Evolutionary conservation across 495 filamentous ascomycete species (phyloP), one percentile per base, ranked within the genome.

Genomic region (Jackrogersella minutella): DNA sequence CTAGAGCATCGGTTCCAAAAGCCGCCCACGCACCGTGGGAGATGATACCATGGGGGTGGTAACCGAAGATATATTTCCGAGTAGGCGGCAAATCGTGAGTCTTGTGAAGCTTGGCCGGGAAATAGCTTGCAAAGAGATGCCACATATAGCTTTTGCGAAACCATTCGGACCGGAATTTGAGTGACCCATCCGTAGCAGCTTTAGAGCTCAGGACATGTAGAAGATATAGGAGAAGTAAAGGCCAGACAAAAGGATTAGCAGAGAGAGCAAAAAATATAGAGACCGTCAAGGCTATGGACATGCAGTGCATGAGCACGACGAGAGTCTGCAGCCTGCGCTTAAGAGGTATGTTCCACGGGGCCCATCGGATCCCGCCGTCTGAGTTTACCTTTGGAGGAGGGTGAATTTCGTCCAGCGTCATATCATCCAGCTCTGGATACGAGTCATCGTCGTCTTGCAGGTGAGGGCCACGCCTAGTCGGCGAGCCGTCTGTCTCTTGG

Each of bases 41-140:
- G 70, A 99, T 97, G 76, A 99, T 97, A 37, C 95, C 95, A 74
- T 98, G 94, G 0, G 94, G 94, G 72, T 97, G 95, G 75, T 98
- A 97, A 39, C 96, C 95, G 73, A 99, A 96, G 67, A 99, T 94
- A 79, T 98, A 99, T 78, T 98, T 98, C 58, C 92, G 85, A 2
- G 89, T 91, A 0, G 92, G 83, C 11, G 91, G 86, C 2, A 99
- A 87, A 49, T 90, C 78, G 66, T 89, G 82, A 34, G 91, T 93
- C 58, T 94, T 90, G 76, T 98, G 93, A 28, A 99, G 85, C 28
- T 85, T 83, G 10, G 92, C 90, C 1, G 95, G 95, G 77, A 95
- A 99, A 80, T 98, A 99, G 14, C 86, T 90, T 39, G 91, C 93
- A 74, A 97, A 98, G 50, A 96, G 84, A 17, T 86, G 89, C 94